Conservation (phyloP, 805 yeast genomes). For the Ogataea methylovora region DNA sequence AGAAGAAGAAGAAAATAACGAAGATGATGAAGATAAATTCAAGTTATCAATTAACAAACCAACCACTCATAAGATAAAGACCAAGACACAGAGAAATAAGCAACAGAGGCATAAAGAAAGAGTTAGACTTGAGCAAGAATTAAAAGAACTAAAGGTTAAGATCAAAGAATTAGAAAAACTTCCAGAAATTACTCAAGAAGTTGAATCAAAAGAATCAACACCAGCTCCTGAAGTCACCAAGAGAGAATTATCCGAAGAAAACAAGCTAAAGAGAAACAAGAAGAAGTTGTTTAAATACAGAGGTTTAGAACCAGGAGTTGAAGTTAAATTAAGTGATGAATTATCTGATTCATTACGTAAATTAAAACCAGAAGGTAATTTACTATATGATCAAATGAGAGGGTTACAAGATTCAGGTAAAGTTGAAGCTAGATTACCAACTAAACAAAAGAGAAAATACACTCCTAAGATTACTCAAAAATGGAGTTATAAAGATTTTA, state of each 20-base stretch:
- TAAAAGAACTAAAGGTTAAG: slow-evolving; percentile 50
- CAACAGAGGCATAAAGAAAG: slow-evolving; percentile 57
- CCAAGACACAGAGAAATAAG: slow-evolving; percentile 68
- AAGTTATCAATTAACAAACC: slow-evolving; percentile 67
- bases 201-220: slow-evolving; percentile 9
- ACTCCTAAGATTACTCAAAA: slow-evolving; percentile 78
- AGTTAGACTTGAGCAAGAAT: slow-evolving; percentile 43
- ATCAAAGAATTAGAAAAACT: slow-evolving; percentile 49
- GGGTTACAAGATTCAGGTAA: slow-evolving; percentile 78
- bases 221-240: slow-evolving; percentile 5
- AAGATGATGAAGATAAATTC: slow-evolving; percentile 23
- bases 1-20: slow-evolving; percentile 27
- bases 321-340: slow-evolving; percentile 85
- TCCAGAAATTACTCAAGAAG: slow-evolving; percentile 39
- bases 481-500: slow-evolving; percentile 89
- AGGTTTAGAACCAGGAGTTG: slow-evolving; percentile 37
- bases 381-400: slow-evolving; percentile 75
- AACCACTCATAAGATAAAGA: slow-evolving; percentile 62
- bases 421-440: slow-evolving; percentile 76
- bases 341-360: slow-evolving; percentile 77
- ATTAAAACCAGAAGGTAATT: slow-evolving; percentile 85
- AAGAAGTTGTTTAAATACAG: slow-evolving; percentile 34
- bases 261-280: slow-evolving; percentile 22
- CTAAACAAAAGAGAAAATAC: slow-evolving; percentile 56
- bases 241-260: slow-evolving; percentile 11